Base-by-base conservation (phyloP, 176 grass and related monocot species). In the Bothriochloa decipiens region DNA sequence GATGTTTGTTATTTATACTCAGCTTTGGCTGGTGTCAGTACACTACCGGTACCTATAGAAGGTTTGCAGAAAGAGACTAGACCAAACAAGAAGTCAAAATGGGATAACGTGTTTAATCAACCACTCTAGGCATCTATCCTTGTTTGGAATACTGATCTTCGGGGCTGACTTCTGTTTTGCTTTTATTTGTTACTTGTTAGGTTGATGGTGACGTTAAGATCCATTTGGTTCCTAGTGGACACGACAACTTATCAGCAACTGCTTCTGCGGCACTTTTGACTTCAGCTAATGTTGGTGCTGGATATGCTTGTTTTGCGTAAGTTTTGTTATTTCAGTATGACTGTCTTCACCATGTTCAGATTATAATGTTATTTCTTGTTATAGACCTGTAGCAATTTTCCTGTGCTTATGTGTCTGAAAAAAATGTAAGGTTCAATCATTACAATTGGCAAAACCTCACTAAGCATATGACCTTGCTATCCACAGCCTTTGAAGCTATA, bases 241-340 rank as follows among this genome's bases (percentile, higher is more conserved):
- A 81, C 6, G 93, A 88, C 28, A 92, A 87, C 84, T 70, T 82
- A 41, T 83, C 92, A 57, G 64, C 89, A 78, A 37, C 72, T 18
- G 84, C 78, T n/a, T 79, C 91, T 53, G 88, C 76, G 1, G 66
- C 90, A 28, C 81, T 94, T 78, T 72, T 98, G 74, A 75, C 81
- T 63, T 81, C 93, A 87, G 89, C 86, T 78, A 91, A 92, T 89
- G 88, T 84, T 83, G 92, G 90, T 84, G 84, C 90, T 88, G 93
- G 97, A 83, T 99, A 96, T 74, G 92, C 93, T 64, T 93, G 90
- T 71, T 99, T 99, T 84, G 93, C 88, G 97, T 99, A 86, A 94
- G 97, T 88, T 65, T 45, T 87, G 36, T 81, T 85, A 16, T 22
- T 78, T 86, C 55, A 23, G 20, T 9, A 72, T 4, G 27, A 69